Evolutionary conservation across 805 yeast species (phyloP), one percentile per base, ranked within the genome.

Genomic region (Zygosaccharomyces kombuchaensis): DNA sequence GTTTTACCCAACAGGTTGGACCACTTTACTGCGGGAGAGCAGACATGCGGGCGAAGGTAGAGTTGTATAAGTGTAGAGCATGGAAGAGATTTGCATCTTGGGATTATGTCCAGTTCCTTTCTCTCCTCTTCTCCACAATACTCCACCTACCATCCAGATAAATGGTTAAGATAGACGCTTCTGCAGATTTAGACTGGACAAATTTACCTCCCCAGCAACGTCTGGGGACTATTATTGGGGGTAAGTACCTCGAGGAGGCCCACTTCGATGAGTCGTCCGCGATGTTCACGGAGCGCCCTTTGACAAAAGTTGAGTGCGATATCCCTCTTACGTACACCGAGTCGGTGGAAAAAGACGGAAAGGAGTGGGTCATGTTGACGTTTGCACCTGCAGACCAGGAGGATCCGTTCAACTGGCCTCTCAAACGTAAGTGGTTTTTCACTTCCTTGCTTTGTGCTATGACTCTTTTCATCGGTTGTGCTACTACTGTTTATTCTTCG

Each of bases 101-200:
- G 21, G 21, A 19, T 19, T 2, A 29, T 7, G 13, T 29, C 12
- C 14, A 13, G 14, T 12, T 19, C 5, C 14, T 29, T 29, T 29
- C 16, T 4, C 16, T 26, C 29, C 5, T 7, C 14, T 29, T 10
- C 32, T 29, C 32, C 32, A 29, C 32, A 29, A 10, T 29, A 10
- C 32, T 29, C 32, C 12, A 29, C n/a, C n/a, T 7, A 29, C 14
- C 32, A 29, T 10, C 32, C 13, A n/a, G 16, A 29, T 29, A 27
- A 9, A 38, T 38, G 41, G 41, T 38, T 9, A 38, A 38, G 25
- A 38, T 38, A 38, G 41, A 38, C 34, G 41, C 41, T 31, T 27
- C 34, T 16, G 41, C 41, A 27, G 41, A 38, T 38, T 27, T 38
- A 31, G 41, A 38, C 17, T 38, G 41, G 41, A 38, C 34, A 4